Conservation (phyloP, 805 yeast genomes). For the Suhomyces sp. region DNA sequence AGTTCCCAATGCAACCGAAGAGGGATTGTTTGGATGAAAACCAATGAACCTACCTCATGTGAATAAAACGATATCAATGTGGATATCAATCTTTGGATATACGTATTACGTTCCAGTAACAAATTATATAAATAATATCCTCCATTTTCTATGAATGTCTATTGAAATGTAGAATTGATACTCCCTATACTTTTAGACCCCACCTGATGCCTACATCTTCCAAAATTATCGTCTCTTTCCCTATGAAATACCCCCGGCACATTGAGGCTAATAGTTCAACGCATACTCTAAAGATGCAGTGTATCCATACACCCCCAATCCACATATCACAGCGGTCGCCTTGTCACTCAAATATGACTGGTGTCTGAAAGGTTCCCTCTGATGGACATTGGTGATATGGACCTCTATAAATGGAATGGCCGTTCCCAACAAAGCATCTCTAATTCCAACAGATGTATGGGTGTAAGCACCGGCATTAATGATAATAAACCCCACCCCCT, state of each 20-base stretch:
- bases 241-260: too few relatives aligned
- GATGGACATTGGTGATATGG: slow-evolving; percentile 52
- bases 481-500: slow-evolving; percentile 45
- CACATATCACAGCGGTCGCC: slow-evolving; percentile 46
- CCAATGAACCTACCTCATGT: too few relatives aligned
- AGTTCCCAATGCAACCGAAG: slow-evolving; percentile 67
- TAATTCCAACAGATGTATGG: slow-evolving; percentile 50
- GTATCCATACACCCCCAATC: slow-evolving; percentile 44
- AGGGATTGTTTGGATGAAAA: slow-evolving; percentile 64
- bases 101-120: too few relatives aligned
- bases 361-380: slow-evolving; percentile 52
- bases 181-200: too few relatives aligned
- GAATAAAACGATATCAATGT: too few relatives aligned
- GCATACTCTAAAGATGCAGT: slow-evolving; percentile 43
- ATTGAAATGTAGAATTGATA: too few relatives aligned
- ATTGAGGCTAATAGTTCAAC: slow-evolving; percentile 37
- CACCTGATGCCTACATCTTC: too few relatives aligned
- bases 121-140: too few relatives aligned
- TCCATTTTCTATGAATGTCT: too few relatives aligned
- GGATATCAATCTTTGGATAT: too few relatives aligned
- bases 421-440: slow-evolving; percentile 50
- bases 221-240: too few relatives aligned
- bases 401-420: slow-evolving; percentile 51
- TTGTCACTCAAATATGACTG: slow-evolving; percentile 48
- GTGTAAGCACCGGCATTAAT: slow-evolving; percentile 56